Percentiles rank a stretch among this genome's conserved stretches.
phyloP scores from a whole-genome alignment of 1,284 basidiomycete genomes.

The Pseudozyma hubeiensis region DNA sequence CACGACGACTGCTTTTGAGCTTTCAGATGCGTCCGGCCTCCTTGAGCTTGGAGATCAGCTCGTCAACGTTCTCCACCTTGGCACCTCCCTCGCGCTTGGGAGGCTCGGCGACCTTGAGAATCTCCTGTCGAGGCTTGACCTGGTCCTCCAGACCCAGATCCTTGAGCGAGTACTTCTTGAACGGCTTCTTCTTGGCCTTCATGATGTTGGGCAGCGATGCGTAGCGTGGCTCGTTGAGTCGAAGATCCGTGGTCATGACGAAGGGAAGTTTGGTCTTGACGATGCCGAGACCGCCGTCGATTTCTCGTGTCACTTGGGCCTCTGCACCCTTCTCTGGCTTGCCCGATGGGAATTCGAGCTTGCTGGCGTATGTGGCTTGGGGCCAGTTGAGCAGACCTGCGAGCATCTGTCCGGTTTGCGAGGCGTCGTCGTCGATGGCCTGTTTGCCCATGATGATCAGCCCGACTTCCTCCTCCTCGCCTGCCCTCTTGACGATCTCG shows the following conservation, averaged over 20 bases:
- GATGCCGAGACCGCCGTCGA: constrained; percentile 92
- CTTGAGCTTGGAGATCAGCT: constrained; percentile 89
- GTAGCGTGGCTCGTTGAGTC: constrained; percentile 70
- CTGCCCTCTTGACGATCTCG: constrained; percentile 79
- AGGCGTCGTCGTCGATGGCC: constrained; percentile 95
- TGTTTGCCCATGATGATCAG: constrained; percentile 98
- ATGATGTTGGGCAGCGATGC: constrained; percentile 69
- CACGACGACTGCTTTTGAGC: constrained; percentile 1
- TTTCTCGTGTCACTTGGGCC: constrained; percentile 85
- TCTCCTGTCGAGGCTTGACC: constrained; percentile 81
- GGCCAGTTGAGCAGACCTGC: constrained; percentile 92
- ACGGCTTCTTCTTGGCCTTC: constrained; percentile 94
- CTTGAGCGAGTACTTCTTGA: constrained; percentile 83
- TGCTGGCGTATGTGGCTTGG: constrained; percentile 94
- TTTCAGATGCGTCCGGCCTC: constrained; percentile 80
- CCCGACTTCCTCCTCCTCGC: constrained; percentile 76
- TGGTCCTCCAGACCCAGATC: constrained; percentile 85
- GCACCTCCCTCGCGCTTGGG: constrained; percentile 89
- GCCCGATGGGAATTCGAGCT: constrained; percentile 76
- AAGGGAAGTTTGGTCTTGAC: constrained; percentile 84
- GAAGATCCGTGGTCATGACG: constrained; percentile 91
- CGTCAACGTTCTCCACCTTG: constrained; percentile 89
- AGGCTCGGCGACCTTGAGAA: constrained; percentile 89
- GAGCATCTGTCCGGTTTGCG: constrained; percentile 98
- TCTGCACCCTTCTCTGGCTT: constrained; percentile 76